A percentile compares a stretch with the other conserved stretches of the same genome.
Evolutionary conservation across 331 rosid genomes (phyloP).

Genomic region (Malus hybrid): DNA sequence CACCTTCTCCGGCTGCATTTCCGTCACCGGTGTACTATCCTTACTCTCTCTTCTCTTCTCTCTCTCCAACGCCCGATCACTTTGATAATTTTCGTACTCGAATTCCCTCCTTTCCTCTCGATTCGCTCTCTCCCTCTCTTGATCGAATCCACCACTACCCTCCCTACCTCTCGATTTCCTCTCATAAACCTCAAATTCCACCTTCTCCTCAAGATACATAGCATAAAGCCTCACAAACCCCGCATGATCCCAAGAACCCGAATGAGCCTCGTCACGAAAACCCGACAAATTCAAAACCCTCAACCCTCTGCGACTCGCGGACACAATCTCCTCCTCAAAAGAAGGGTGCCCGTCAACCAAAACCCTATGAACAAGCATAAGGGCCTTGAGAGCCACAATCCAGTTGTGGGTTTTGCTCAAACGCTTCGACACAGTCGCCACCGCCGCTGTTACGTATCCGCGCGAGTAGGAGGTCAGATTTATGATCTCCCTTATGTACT

Average conservation of each 20-base stretch:
- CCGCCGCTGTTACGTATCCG: slow-evolving; percentile 53
- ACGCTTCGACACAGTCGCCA: slow-evolving; percentile 54
- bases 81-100: slow-evolving; percentile 13
- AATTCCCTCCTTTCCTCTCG: slow-evolving; percentile 31
- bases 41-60: slow-evolving; percentile 25
- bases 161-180: slow-evolving; percentile 29
- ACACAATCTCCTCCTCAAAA: slow-evolving; percentile 62
- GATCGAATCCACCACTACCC: slow-evolving; percentile 8
- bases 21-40: slow-evolving; percentile 48
- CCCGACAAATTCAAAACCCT: slow-evolving; percentile 54
- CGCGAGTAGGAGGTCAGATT: slow-evolving; percentile 47
- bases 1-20: slow-evolving; percentile 56
- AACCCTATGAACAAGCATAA: slow-evolving; percentile 75
- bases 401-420: slow-evolving; percentile 73
- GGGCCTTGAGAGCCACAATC: slow-evolving; percentile 81
- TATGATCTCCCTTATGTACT: slow-evolving; percentile 54
- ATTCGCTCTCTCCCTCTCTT: slow-evolving; percentile 11
- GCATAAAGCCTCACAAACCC: slow-evolving; percentile 58
- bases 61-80: slow-evolving; percentile 26
- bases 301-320: slow-evolving; percentile 40
- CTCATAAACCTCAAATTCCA: slow-evolving; percentile 43
- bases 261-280: slow-evolving; percentile 76
- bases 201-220: slow-evolving; percentile 60
- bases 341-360: slow-evolving; percentile 63
- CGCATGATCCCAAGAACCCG: slow-evolving; percentile 58